Evolutionary conservation across 2,329 filamentous ascomycete genomes (phyloP), one percentile per base, ranked within the genome.

Genomic region (Verticillium alfalfae): DNA sequence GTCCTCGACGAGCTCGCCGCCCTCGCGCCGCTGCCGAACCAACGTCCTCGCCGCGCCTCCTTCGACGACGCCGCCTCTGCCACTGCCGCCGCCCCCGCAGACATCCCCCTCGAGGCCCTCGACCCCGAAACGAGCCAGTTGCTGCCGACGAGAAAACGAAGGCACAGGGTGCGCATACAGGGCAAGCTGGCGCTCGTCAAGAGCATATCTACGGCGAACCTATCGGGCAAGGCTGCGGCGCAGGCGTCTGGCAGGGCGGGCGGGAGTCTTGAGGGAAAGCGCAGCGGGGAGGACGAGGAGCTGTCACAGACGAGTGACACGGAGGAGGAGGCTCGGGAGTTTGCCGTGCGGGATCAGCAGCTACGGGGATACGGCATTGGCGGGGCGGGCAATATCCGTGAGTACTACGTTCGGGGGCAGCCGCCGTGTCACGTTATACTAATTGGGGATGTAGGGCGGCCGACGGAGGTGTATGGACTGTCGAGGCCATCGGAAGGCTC

Each of bases 301-400:
- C 67, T 55, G 16, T 66, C 59, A 10, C 61, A 61, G 38, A 49
- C 49, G 8, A 62, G 57, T n/a, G 69, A 67, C 34, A 67, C 65
- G n/a, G 68, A 68, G 36, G 67, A 69, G 41, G 68, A 70, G 34
- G 66, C 64, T 59, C 62, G 66, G 58, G 70, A 72, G 63, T 69
- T 70, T n/a, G 66, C 63, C 3, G 60, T 64, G 45, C 63, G 72
- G 36, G 71, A 74, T 56, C 64, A 68, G 9, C 73, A 75, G 62
- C 65, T 74, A 36, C 67, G 75, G 31, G 72, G 74, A 2, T 78
- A 76, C 60, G 75, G 75, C 16, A 78, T 78, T 41, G 76, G 76
- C 3, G 75, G 75, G 2, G 71, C 70, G 15, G 74, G 75, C 0
- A 77, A 78, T 61, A 77, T 77, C 15, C 70, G 75, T 76, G 61